These are phyloP conservation scores for Psilocybe cyanescens DNA, from an alignment of 768 basidiomycete genomes.

Conservation along the genomic window DNA sequence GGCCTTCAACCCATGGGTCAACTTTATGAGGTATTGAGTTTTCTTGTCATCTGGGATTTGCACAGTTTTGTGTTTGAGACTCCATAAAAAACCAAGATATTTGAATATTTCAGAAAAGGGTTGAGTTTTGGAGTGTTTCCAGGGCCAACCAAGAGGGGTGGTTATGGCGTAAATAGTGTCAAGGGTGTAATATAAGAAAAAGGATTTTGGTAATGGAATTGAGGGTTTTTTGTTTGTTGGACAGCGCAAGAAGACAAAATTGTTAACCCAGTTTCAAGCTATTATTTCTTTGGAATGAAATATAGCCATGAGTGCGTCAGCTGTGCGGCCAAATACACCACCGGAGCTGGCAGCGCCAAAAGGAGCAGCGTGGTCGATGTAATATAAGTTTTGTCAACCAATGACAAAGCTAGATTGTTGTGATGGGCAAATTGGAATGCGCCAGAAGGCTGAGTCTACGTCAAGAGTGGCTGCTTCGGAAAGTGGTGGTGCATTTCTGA, in stretches of 20 bases:
- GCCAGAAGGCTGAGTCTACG: conserved; percentile 37
- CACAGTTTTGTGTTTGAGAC: conserved; percentile 29
- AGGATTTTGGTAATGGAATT: neutral
- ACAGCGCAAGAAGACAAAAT: conserved; percentile 34
- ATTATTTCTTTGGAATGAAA: conserved; percentile 17
- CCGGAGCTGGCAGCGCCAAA: conserved; percentile 17
- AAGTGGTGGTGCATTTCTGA: conserved; percentile 30
- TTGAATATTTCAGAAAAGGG: conserved; percentile 29
- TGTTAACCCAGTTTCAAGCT: conserved; percentile 38
- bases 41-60: conserved; percentile 34
- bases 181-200: conserved; percentile 21
- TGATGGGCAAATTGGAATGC: conserved; percentile 34
- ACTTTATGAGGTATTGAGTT: conserved; percentile 27
- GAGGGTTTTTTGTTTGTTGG: conserved; percentile 6
- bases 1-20: conserved; percentile 20
- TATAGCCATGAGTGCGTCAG: conserved; percentile 32
- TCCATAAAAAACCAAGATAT: conserved; percentile 44
- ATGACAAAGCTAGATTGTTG: conserved; percentile 29
- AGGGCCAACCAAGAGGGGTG: conserved; percentile 33
- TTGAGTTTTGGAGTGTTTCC: conserved; percentile 32
- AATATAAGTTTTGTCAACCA: conserved; percentile 22
- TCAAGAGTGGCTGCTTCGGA: conserved; percentile 40
- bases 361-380: conserved; percentile 30
- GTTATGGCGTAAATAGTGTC: conserved; percentile 28
- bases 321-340: conserved; percentile 33